A percentile compares a stretch with the other conserved stretches of the same genome.
phyloP scores from a whole-genome alignment of 768 basidiomycete species.

The Lyophyllum semitale region DNA sequence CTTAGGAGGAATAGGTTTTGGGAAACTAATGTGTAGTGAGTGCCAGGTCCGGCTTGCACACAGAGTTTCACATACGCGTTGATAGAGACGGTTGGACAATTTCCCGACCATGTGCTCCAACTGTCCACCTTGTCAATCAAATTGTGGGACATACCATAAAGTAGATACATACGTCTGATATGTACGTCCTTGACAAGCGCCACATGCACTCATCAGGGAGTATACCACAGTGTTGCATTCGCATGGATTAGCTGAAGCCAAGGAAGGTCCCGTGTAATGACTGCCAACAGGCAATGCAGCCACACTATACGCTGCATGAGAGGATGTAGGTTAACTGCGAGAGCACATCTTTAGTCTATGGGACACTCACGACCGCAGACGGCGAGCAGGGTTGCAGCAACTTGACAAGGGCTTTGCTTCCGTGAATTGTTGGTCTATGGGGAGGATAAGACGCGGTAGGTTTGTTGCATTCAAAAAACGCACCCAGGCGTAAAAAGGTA shows the following conservation, averaged over 20 bases:
- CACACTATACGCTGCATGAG: conserved; percentile 30
- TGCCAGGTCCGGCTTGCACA: not conserved
- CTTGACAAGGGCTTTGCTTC: conserved; percentile 46
- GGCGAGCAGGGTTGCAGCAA: conserved; percentile 44
- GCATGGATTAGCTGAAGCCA: conserved; percentile 41
- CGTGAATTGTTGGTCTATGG: conserved; percentile 45
- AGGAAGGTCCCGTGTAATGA: conserved; percentile 42
- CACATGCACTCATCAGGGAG: conserved; percentile 58
- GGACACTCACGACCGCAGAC: conserved; percentile 42
- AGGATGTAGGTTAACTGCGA: not conserved
- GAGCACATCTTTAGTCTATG: not conserved
- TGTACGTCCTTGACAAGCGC: conserved; percentile 50
- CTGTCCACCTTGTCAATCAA: conserved; percentile 27
- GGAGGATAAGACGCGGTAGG: not conserved
- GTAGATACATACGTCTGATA: conserved; percentile 34
- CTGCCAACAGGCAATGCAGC: conserved; percentile 27
- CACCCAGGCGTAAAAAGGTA: conserved; percentile 45
- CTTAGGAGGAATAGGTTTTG: conserved; percentile 46
- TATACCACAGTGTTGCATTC: conserved; percentile 61
- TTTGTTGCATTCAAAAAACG: not conserved
- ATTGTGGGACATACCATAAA: not conserved
- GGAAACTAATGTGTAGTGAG: conserved; percentile 36
- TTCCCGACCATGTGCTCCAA: conserved; percentile 53
- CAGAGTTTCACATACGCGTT: conserved; percentile 21
- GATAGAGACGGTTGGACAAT: conserved; percentile 42